Evolutionary conservation across 768 basidiomycete genomes (phyloP), one percentile per base, ranked within the genome.

Genomic region (Lentinula lateritia): DNA sequence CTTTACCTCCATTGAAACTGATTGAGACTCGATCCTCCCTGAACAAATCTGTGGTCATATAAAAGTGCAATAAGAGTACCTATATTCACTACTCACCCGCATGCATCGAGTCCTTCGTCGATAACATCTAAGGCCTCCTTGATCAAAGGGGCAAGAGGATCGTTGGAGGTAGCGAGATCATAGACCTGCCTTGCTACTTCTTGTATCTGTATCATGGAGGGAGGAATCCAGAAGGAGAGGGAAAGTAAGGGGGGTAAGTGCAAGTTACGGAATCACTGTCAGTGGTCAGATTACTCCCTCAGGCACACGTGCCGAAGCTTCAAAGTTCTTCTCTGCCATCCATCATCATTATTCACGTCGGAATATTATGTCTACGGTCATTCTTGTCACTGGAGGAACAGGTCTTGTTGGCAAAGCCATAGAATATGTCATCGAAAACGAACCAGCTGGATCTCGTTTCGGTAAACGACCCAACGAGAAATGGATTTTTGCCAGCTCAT

Each of bases 1-100:
- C 97, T 73, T 99, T 99, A 57, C 97, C 97, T 9, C 97, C 97
- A 66, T 98, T 99, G 77, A 98, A 99, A 73, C 95, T 97, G 62
- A 99, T 80, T 2, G 95, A 89, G 4, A 95, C 76, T 60, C 80
- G 77, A 39, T 88, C 84, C 68, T 83, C 80, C 54, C 93, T 92
- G 72, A 61, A 61, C 58, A 57, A 58, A 63, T 50, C 28, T 34
- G 28, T 28, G 32, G 43, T 20, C 42, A 35, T 23, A 43, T 42
- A 54, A 28, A 36, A 12, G 41, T 34, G 28, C 38, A 45, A 50
- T 28, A 34, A 52, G 3, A 16, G 15, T 5, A 36, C 32, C 0
- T 34, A 54, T 50, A 54, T 58, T 9, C 20, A 42, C 13, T n/a
- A 82, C 95, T 71, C 73, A 96, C 95, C 93, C 90, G 75, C 91